Conservation (phyloP, 352 stramenopile genomes). For the Thalassiosira oceanica region DNA sequence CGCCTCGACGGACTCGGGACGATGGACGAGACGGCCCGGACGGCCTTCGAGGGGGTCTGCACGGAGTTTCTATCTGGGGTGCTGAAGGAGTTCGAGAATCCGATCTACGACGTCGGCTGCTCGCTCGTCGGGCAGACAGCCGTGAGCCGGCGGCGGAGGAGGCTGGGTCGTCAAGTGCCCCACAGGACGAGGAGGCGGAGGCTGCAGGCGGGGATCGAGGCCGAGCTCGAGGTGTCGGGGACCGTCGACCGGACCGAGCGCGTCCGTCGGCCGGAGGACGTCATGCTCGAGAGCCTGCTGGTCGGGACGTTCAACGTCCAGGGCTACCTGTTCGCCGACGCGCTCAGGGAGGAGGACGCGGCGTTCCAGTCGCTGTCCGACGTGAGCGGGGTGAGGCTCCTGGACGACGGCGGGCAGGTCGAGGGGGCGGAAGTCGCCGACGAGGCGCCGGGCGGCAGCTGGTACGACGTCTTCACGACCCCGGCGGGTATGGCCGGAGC, state of each 20-base stretch:
- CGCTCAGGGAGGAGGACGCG: conserved; percentile 17
- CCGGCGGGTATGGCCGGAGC: neutral
- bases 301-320: conserved; percentile 21
- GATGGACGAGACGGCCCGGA: conserved; percentile 1
- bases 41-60: conserved; percentile 15
- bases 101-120: conserved; percentile 23
- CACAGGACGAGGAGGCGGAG: too few relatives aligned
- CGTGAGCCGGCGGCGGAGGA: neutral
- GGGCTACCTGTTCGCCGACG: conserved; percentile 12
- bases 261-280: conserved; percentile 3
- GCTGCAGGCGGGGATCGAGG: neutral
- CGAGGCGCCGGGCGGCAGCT: neutral
- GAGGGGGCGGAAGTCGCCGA: neutral
- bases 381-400: neutral
- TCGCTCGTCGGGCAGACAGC: conserved; percentile 3
- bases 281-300: conserved; percentile 16
- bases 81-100: conserved; percentile 11
- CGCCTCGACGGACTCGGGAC: too few relatives aligned
- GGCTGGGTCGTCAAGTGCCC: too few relatives aligned
- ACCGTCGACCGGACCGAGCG: neutral
- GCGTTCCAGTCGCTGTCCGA: neutral
- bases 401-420: neutral
- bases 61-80: conserved; percentile 10
- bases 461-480: neutral
- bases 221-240: conserved; percentile 15